Conservation (phyloP, 768 basidiomycete species). For the Pleurotus ostreatus region DNA sequence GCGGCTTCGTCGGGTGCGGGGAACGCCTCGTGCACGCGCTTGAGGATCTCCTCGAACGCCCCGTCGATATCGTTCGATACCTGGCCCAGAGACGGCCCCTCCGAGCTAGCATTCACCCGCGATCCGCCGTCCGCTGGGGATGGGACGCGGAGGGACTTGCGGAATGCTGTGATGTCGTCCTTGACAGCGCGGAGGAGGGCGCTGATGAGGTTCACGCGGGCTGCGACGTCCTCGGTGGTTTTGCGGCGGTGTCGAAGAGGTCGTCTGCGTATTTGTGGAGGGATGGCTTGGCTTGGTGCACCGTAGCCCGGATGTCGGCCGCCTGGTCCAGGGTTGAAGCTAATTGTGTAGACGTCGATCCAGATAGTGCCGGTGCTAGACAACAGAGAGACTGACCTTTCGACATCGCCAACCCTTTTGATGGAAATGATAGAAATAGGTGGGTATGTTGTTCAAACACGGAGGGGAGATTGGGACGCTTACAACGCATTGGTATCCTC, state of each 20-base stretch:
- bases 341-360: too few relatives aligned
- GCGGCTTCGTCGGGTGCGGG: constrained; percentile 26
- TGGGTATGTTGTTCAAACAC: too few relatives aligned
- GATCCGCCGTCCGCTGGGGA: neutral
- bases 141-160: too few relatives aligned
- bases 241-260: neutral
- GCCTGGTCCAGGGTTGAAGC: too few relatives aligned
- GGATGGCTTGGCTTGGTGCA: neutral
- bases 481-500: too few relatives aligned
- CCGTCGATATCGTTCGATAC: constrained; percentile 14
- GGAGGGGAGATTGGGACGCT: too few relatives aligned
- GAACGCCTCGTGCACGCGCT: constrained; percentile 24
- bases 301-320: neutral
- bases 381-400: too few relatives aligned
- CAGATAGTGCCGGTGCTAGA: too few relatives aligned
- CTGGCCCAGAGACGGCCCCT: neutral
- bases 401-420: too few relatives aligned
- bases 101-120: neutral
- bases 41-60: constrained; percentile 17
- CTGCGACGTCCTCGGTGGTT: neutral
- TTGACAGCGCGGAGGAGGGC: neutral
- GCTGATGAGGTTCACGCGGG: neutral
- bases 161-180: neutral
- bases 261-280: neutral
- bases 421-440: too few relatives aligned